These are phyloP conservation scores for Chaetothyriales sp. DNA, from an alignment of 2,329 filamentous ascomycete species.

Conservation along the genomic window DNA sequence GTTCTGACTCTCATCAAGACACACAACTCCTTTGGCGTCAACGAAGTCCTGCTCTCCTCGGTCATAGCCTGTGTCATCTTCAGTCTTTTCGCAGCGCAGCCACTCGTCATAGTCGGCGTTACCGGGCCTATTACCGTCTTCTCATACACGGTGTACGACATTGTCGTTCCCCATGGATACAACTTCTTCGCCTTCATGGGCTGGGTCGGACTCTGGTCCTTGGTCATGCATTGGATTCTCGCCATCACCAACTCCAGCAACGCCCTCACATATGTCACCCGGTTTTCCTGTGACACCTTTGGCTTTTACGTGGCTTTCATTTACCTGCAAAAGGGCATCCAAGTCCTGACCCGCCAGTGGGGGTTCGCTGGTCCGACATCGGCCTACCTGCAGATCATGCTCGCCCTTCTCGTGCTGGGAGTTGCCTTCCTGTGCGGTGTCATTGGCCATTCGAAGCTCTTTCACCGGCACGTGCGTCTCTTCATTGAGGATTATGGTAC, in stretches of 20 bases:
- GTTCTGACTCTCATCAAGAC: slow-evolving; percentile 43
- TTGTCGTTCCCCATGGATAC: slow-evolving; percentile 59
- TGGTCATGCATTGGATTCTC: slow-evolving; percentile 71
- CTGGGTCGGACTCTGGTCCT: slow-evolving; percentile 78
- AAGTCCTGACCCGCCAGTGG: slow-evolving; percentile 66
- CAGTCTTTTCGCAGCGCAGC: slow-evolving; percentile 62
- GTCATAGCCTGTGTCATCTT: slow-evolving; percentile 74
- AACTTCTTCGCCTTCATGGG: slow-evolving; percentile 84
- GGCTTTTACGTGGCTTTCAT: slow-evolving; percentile 83
- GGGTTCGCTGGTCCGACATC: slow-evolving; percentile 42
- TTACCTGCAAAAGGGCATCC: slow-evolving; percentile 80
- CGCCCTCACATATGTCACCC: slow-evolving; percentile 72
- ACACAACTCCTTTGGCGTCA: slow-evolving; percentile 69
- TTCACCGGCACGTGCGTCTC: slow-evolving; percentile 58
- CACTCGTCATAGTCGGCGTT: slow-evolving; percentile 78
- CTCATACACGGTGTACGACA: slow-evolving; percentile 87
- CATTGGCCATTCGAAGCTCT: slow-evolving; percentile 55
- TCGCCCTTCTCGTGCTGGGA: slow-evolving; percentile 63
- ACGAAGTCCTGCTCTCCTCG: slow-evolving; percentile 76
- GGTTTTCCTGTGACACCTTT: slow-evolving; percentile 86
- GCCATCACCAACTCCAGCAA: slow-evolving; percentile 79
- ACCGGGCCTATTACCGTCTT: slow-evolving; percentile 87
- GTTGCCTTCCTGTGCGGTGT: slow-evolving; percentile 59
- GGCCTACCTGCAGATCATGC: slow-evolving; percentile 61
- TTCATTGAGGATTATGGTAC: slow-evolving; percentile 86